Conservation (phyloP, 1,139 yeast species). For the Taiozyma sp. region DNA sequence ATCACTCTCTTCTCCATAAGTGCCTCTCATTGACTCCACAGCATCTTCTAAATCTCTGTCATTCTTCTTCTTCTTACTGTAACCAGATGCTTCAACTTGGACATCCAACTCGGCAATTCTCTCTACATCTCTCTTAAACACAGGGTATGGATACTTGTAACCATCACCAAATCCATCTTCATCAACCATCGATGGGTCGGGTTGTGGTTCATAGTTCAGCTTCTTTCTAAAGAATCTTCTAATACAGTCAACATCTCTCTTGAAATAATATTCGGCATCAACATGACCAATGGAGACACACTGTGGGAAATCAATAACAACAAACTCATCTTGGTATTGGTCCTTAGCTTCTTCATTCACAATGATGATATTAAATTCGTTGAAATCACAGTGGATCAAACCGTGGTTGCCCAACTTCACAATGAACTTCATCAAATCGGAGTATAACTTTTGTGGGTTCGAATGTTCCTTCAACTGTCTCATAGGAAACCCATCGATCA, state of each 20-base stretch:
- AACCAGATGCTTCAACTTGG: conserved; percentile 90
- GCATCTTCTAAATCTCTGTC: conserved; percentile 74
- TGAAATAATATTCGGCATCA: conserved; percentile 84
- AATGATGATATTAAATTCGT: conserved; percentile 92
- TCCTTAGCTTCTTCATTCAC: conserved; percentile 53
- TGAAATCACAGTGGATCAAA: conserved; percentile 93
- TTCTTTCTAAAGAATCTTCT: conserved; percentile 77
- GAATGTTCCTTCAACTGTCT: conserved; percentile 68
- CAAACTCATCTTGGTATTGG: conserved; percentile 57
- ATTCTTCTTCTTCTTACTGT: conserved; percentile 61
- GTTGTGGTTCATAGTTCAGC: conserved; percentile 65
- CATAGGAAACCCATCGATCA: conserved; percentile 88
- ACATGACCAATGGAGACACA: conserved; percentile 90
- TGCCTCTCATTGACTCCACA: conserved; percentile 56
- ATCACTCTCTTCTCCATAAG: conserved; percentile 32
- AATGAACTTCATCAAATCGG: conserved; percentile 81
- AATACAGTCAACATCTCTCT: conserved; percentile 90
- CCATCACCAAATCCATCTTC: conserved; percentile 81
- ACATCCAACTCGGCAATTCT: conserved; percentile 71
- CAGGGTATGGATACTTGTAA: conserved; percentile 73
- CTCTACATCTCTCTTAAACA: conserved; percentile 67
- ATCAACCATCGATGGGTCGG: conserved; percentile 65
- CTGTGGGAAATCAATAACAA: conserved; percentile 97
- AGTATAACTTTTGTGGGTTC: conserved; percentile 66
- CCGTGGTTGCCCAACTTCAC: conserved; percentile 85